These are phyloP conservation scores for Torulaspora microellipsoides DNA, from an alignment of 805 yeast genomes.

Conservation along the genomic window DNA sequence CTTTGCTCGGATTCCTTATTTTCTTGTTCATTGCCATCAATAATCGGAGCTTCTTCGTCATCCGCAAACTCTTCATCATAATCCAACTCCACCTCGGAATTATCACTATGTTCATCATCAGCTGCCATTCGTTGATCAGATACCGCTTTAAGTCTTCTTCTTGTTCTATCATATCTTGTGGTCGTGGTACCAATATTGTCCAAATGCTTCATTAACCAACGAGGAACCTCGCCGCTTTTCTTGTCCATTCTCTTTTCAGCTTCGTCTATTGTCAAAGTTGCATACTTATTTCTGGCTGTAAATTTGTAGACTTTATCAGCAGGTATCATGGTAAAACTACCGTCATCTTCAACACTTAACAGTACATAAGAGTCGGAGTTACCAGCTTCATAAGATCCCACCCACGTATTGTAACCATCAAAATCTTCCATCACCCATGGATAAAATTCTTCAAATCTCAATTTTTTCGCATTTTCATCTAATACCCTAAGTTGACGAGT, in stretches of 20 bases:
- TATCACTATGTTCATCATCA: constrained; percentile 48
- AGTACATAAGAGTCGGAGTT: constrained; percentile 79
- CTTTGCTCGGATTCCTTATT: constrained; percentile 82
- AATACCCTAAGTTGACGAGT: constrained; percentile 78
- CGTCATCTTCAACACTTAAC: constrained; percentile 77
- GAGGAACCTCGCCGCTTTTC: constrained; percentile 62
- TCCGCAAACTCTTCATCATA: constrained; percentile 97
- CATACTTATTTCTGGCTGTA: constrained; percentile 89
- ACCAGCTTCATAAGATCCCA: constrained; percentile 91
- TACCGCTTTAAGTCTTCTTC: constrained; percentile 46
- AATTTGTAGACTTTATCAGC: constrained; percentile 91
- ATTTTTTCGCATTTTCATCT: constrained; percentile 75
- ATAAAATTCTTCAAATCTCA: constrained; percentile 91
- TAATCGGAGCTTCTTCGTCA: constrained; percentile 97
- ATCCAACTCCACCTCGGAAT: constrained; percentile 89
- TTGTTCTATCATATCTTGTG: constrained; percentile 48
- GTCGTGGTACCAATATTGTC: constrained; percentile 52
- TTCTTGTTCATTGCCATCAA: constrained; percentile 95
- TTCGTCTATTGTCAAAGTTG: constrained; percentile 90
- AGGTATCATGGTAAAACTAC: constrained; percentile 85
- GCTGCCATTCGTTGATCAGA: constrained; percentile 40
- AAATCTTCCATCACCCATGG: constrained; percentile 99
- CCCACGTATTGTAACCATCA: constrained; percentile 91
- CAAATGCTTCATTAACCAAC: constrained; percentile 95
- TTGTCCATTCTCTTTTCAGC: constrained; percentile 93